Evolutionary conservation across 1,284 basidiomycete species (phyloP).

Genomic region (Prillingera fragicola): DNA sequence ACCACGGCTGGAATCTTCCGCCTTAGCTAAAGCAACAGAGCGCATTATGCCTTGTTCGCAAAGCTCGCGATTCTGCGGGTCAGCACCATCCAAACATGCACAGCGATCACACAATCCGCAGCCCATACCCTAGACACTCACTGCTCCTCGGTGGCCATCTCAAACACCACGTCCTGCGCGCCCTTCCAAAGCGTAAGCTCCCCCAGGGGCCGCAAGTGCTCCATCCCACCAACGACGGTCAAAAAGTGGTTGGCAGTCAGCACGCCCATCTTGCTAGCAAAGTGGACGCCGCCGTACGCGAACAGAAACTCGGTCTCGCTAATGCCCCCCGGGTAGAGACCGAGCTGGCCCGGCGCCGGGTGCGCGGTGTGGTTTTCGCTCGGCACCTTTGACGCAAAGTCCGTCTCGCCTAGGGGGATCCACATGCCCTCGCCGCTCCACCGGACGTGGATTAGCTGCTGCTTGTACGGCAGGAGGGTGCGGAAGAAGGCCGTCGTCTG

Average conservation of each 20-base stretch:
- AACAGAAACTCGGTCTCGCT: slow-evolving; percentile 19
- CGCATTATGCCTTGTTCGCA: no score
- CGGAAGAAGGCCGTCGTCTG: slow-evolving; percentile 13
- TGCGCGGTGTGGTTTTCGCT: slow-evolving; percentile 21
- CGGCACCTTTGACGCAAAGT: slow-evolving; percentile 4
- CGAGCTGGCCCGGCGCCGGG: slow-evolving; percentile 10
- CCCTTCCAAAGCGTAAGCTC: slow-evolving; percentile 18
- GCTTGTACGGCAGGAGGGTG: slow-evolving; percentile 14
- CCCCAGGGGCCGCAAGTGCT: slow-evolving; percentile 13
- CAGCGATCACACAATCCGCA: no score
- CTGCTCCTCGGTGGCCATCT: slow-evolving; percentile 12
- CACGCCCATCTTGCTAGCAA: slow-evolving; percentile 18
- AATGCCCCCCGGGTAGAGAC: slow-evolving; percentile 18
- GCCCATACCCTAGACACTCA: no score
- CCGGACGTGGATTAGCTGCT: slow-evolving; percentile 19
- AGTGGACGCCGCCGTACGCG: slow-evolving; percentile 12
- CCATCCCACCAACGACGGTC: slow-evolving; percentile 12
- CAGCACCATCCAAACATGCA: no score
- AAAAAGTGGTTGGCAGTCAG: slow-evolving; percentile 19
- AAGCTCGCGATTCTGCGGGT: no score
- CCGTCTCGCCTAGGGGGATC: slow-evolving; percentile 17
- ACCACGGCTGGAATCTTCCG: no score
- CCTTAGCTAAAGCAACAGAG: no score
- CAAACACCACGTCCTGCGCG: slow-evolving; percentile 16
- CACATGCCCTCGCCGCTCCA: slow-evolving; percentile 21